Evolutionary conservation across 305 asterid species (phyloP), one percentile per base, ranked within the genome.

Genomic region (Ajuga reptans): DNA sequence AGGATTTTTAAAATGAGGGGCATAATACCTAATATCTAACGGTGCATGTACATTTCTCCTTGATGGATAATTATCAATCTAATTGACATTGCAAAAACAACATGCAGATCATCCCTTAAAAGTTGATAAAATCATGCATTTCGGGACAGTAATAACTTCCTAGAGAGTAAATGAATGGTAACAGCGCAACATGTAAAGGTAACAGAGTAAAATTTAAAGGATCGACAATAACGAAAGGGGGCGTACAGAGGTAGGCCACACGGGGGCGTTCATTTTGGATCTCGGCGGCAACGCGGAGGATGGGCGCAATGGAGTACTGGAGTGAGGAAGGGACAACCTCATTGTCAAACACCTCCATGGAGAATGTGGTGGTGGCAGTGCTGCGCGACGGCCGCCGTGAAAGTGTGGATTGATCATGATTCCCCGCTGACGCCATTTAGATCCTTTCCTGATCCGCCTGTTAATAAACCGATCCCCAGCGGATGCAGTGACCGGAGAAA

Each of bases 271-370:
- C 96, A 42, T 55, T 81, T 77, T 89, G 86, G 74, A 89, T 75
- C 69, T 89, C 96, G 1, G 82, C 73, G 14, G 96, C 96, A 10
- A 87, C 95, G 8, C 96, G 92, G 68, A 89, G 86, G 66, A 89
- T 81, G 12, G 92, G 95, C 7, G 90, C 86, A 61, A 87, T 89
- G 39, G 89, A 60, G 54, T 64, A 83, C 74, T 84, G 95, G 62
- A 89, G 92, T n/a, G 96, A 87, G 46, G 95, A 84, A n/a, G 96
- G 96, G 16, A 87, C 96, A 39, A 89, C 95, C 84, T 87, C 96
- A 9, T 77, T 87, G 64, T 89, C 95, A 69, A 89, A 89, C 42
- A 89, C 95, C 76, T 89, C 96, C 90, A 79, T 84, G n/a, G 96
- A 85, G 76, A 87, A 81, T 8, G 88, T 88, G 39, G 86, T 86